phyloP scores from a whole-genome alignment of 2,329 filamentous ascomycete genomes.

The Clarireedia monteithiana region DNA sequence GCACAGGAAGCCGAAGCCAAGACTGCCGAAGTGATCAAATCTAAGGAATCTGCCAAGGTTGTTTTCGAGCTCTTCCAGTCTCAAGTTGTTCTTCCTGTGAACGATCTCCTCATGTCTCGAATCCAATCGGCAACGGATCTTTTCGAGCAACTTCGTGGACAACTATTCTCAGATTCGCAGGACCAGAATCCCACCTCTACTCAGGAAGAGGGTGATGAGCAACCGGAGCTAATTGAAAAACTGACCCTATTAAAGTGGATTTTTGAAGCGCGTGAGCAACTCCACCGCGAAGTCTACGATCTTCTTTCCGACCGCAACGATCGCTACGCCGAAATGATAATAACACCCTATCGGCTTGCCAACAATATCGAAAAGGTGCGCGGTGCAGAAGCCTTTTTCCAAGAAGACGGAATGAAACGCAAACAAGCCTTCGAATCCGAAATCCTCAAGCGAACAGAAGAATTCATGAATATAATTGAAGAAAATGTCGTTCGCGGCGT shows the following conservation, averaged over 20 bases:
- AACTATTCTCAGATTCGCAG: conserved; percentile 65
- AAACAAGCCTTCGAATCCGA: conserved; percentile 64
- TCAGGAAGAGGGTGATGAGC: conserved; percentile 91
- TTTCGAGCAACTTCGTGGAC: conserved; percentile 67
- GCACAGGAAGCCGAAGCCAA: conserved; percentile 71
- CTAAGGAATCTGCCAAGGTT: conserved; percentile 66
- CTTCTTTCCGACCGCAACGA: conserved; percentile 78
- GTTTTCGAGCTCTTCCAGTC: conserved; percentile 82
- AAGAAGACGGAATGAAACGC: conserved; percentile 66
- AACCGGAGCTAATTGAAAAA: conserved; percentile 89
- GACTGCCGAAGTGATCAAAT: conserved; percentile 58
- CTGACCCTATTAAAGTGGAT: conserved; percentile 94
- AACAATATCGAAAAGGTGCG: conserved; percentile 72
- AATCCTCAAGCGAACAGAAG: conserved; percentile 62
- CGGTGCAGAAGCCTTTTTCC: conserved; percentile 76
- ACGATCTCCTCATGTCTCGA: conserved; percentile 69
- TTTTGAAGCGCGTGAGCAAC: conserved; percentile 83
- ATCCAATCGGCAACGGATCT: conserved; percentile 66
- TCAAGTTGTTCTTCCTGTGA: conserved; percentile 74
- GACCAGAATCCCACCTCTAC: conserved; percentile 64
- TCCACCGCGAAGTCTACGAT: conserved; percentile 81
- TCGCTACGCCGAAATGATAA: conserved; percentile 75
- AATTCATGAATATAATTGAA: conserved; percentile 73
- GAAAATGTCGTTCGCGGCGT: conserved; percentile 81
- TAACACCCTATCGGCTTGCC: conserved; percentile 69